Evolutionary conservation across 1,284 basidiomycete species (phyloP).

Genomic region (Inonotus hispidus): DNA sequence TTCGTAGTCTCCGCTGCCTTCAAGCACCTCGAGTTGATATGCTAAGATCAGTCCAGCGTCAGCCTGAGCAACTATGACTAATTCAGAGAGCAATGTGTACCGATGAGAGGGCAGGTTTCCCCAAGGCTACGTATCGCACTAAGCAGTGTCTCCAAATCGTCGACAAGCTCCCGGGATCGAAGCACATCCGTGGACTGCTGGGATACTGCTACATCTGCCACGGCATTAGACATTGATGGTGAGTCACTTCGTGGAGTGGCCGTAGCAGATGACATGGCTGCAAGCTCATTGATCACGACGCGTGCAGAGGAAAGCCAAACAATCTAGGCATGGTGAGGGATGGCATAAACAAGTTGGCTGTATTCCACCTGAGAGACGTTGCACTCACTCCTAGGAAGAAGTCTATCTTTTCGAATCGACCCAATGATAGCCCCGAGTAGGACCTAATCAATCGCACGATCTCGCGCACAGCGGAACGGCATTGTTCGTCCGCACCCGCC

Average conservation of each 20-base stretch:
- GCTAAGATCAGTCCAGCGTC: not conserved
- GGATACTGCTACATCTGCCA: not conserved
- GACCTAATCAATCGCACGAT: not conserved
- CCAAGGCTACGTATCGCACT: conserved; percentile 3
- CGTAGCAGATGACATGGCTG: not conserved
- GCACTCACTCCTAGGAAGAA: conserved; percentile 10
- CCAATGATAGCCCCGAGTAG: not conserved
- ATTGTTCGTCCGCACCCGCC: not conserved
- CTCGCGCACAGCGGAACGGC: conserved; percentile 4
- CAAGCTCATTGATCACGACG: not conserved
- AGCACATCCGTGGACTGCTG: not conserved
- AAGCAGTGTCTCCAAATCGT: conserved; percentile 4
- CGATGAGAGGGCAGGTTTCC: conserved; percentile 9
- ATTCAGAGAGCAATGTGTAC: not conserved
- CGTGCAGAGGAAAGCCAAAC: conserved; percentile 10
- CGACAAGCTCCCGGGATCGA: not conserved
- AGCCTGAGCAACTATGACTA: not conserved
- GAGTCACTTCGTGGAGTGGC: not conserved
- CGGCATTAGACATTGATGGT: not conserved
- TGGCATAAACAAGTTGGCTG: not conserved
- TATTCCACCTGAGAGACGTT: not conserved
- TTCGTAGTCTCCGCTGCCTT: not conserved
- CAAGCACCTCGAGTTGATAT: not conserved
- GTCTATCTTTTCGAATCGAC: not conserved
- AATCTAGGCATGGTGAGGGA: not conserved